These are phyloP conservation scores for Aspergillus ustus DNA, from an alignment of 2,329 filamentous ascomycete genomes.

Conservation along the genomic window DNA sequence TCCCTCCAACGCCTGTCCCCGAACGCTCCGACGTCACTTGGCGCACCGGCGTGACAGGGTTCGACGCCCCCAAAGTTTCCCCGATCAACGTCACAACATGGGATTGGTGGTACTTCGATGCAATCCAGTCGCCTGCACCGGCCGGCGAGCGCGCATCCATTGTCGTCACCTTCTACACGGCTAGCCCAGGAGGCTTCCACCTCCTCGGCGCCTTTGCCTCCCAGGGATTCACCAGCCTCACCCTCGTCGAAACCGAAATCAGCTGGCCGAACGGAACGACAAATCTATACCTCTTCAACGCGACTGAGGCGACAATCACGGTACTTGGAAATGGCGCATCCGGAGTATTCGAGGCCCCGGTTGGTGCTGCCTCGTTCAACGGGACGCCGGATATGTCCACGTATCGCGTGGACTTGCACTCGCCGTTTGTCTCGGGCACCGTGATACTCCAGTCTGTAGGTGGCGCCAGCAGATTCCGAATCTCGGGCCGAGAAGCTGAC, in stretches of 20 bases:
- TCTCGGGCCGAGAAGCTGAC: neutral
- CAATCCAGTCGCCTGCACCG: conserved; percentile 13
- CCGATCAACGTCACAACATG: conserved; percentile 34
- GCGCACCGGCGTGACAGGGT: neutral
- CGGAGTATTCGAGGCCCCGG: neutral
- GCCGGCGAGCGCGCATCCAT: conserved; percentile 35
- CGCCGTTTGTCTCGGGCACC: neutral
- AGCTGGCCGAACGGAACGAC: neutral
- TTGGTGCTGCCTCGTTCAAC: neutral
- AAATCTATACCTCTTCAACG: neutral
- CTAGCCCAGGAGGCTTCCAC: neutral
- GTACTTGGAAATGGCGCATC: neutral
- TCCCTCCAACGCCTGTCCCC: neutral
- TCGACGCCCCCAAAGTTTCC: conserved; percentile 33
- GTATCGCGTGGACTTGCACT: neutral
- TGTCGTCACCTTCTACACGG: conserved; percentile 25
- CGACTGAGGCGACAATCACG: neutral
- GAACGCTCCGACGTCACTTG: neutral
- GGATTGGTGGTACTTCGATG: conserved; percentile 50
- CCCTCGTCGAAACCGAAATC: neutral
- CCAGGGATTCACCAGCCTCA: neutral
- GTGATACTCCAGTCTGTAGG: neutral
- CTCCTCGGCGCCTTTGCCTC: neutral
- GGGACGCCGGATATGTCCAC: neutral
- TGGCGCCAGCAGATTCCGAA: neutral